Percentiles rank a stretch among this genome's conserved stretches.
Conservation (phyloP, 2,329 filamentous ascomycete species). For the Ilyonectria destructans region DNA sequence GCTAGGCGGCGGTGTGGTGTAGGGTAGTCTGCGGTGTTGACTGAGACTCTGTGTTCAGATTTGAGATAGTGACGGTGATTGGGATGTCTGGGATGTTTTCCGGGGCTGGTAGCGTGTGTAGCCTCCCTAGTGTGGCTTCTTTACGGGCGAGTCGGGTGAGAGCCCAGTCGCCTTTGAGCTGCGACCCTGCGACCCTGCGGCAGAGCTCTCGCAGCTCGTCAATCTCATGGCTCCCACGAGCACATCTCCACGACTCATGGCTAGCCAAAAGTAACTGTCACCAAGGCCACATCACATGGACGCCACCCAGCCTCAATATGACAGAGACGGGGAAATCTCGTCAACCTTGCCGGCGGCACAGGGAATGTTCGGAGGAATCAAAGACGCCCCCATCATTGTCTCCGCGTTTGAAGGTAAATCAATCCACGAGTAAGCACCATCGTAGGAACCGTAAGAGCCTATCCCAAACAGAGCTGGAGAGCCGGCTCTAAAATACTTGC, state of each 20-base stretch:
- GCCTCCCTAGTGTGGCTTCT: neutral
- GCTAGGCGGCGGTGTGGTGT: slow-evolving; percentile 19
- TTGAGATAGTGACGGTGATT: slow-evolving; percentile 1
- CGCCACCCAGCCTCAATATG: neutral
- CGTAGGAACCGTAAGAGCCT: neutral
- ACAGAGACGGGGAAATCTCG: neutral
- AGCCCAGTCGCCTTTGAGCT: slow-evolving; percentile 6
- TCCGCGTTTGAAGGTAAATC: neutral
- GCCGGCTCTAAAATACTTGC: slow-evolving; percentile 12
- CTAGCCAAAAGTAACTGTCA: neutral
- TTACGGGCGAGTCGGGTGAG: neutral
- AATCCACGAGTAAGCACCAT: neutral
- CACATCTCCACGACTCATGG: slow-evolving; percentile 14
- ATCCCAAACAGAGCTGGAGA: slow-evolving; percentile 3
- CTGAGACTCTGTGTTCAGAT: slow-evolving; percentile 23
- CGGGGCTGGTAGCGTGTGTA: neutral
- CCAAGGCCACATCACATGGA: neutral
- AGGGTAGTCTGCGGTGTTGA: slow-evolving; percentile 18
- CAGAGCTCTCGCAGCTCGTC: slow-evolving; percentile 2
- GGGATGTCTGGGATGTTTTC: slow-evolving; percentile 10
- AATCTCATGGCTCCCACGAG: slow-evolving; percentile 7
- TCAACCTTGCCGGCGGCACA: slow-evolving; percentile 14
- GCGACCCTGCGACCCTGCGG: slow-evolving; percentile 2
- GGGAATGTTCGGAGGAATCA: neutral
- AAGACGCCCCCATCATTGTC: neutral